Evolutionary conservation across 768 basidiomycete species (phyloP).

Genomic region (Clitopilus passeckerianus): DNA sequence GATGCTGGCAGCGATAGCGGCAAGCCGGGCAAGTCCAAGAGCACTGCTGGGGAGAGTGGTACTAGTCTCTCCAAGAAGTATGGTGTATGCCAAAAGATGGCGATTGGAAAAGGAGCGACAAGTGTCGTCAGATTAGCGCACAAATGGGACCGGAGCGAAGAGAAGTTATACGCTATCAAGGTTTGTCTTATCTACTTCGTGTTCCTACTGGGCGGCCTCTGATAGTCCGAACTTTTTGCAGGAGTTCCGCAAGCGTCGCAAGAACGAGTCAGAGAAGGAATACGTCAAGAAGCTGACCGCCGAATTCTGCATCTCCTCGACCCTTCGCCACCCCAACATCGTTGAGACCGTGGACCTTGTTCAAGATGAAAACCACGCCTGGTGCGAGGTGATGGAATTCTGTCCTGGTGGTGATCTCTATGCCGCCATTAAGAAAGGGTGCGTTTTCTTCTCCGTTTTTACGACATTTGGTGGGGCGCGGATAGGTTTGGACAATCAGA

Average conservation of each 20-base stretch:
- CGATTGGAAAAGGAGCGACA: slow-evolving; percentile 98
- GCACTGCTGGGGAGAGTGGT: slow-evolving; percentile 38
- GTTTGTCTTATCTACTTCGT: slow-evolving; percentile 35
- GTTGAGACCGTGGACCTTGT: slow-evolving; percentile 99
- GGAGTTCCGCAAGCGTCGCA: slow-evolving; percentile 98
- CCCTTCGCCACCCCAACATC: slow-evolving; percentile 88
- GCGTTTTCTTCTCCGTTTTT: slow-evolving; percentile 16
- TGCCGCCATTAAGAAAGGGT: slow-evolving; percentile 97
- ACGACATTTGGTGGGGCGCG: slow-evolving; percentile 5
- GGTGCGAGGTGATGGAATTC: slow-evolving; percentile 99
- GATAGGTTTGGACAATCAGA: neutral
- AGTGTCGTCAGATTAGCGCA: slow-evolving; percentile 94
- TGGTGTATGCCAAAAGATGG: slow-evolving; percentile 93
- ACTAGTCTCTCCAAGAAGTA: slow-evolving; percentile 77
- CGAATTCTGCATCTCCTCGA: slow-evolving; percentile 98
- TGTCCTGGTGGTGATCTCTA: slow-evolving; percentile 98
- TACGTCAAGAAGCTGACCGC: slow-evolving; percentile 99
- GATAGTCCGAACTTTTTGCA: slow-evolving; percentile 22
- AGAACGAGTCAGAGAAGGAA: slow-evolving; percentile 98
- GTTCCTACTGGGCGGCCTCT: neutral
- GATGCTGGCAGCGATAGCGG: slow-evolving; percentile 32
- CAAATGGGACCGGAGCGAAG: slow-evolving; percentile 96
- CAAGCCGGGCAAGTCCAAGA: slow-evolving; percentile 22
- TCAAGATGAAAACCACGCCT: slow-evolving; percentile 94
- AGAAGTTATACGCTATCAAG: slow-evolving; percentile 98